Conservation (phyloP, 164 flowering plant species). For the Sedum album region DNA sequence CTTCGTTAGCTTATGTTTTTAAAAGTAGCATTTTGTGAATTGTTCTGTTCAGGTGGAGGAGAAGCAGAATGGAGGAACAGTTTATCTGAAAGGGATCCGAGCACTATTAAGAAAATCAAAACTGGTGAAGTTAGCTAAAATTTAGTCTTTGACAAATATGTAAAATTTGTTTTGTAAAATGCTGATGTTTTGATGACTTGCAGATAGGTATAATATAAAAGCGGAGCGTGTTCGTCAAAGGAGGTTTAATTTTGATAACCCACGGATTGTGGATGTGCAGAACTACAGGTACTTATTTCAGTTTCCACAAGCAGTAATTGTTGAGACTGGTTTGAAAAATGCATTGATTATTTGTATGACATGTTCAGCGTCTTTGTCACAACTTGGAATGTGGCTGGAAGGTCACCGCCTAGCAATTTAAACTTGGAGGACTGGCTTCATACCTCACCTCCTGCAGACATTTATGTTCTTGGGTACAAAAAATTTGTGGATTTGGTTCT, state of each 20-base stretch:
- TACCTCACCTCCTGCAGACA: conserved; percentile 62
- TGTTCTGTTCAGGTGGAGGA: not conserved
- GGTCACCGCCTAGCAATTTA: conserved; percentile 48
- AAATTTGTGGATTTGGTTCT: not conserved
- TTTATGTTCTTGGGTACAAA: conserved; percentile 61
- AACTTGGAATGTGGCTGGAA: no score
- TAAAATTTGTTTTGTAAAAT: not conserved
- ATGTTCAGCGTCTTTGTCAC: conserved; percentile 45
- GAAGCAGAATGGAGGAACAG: not conserved
- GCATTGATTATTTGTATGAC: not conserved
- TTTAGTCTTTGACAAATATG: not conserved
- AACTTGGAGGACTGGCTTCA: conserved; percentile 64
- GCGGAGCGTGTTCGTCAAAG: conserved; percentile 4
- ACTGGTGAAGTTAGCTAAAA: not conserved
- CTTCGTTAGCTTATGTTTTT: not conserved
- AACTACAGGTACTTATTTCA: not conserved
- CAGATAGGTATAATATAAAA: not conserved
- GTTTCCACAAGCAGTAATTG: not conserved
- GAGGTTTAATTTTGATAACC: not conserved
- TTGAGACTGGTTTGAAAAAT: not conserved
- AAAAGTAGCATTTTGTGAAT: no score
- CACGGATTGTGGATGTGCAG: conserved; percentile 3
- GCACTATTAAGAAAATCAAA: not conserved
- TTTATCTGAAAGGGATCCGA: not conserved
- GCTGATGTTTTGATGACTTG: not conserved